Evolutionary conservation across 1,139 yeast species (phyloP), one percentile per base, ranked within the genome.

Genomic region (Scheffersomyces segobiensis): DNA sequence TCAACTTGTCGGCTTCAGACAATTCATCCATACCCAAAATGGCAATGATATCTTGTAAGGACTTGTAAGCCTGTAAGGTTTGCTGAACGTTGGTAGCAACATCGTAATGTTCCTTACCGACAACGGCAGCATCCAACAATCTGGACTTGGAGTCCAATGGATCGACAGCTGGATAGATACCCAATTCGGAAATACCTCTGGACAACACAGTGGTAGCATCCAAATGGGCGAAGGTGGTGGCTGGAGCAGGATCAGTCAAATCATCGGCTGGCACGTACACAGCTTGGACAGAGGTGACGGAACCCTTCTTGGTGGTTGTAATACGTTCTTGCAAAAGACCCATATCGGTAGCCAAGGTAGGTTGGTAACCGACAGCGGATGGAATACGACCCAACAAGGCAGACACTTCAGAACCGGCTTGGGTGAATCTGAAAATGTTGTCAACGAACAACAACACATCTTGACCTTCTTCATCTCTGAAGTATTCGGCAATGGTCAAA

Each of bases 401-500:
- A 80, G 98, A 93, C 80, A 95, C 99, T 87, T 95, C 99, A 69
- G 99, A 95, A 92, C 99, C 99, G 79, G 99, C 99, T 89, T 95
- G 99, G 81, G 99, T 95, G 88, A 95, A 95, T 87, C 99, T 93
- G 97, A 95, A 95, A 91, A 95, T 95, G 93, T 95, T 95, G 87
- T 95, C 99, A 78, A 95, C 91, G 88, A 95, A 95, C 80, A 95
- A 89, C 89, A 95, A 88, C 83, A 95, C 99, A 90, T 95, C 99
- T 87, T 95, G 98, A 82, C 99, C 99, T 86, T 95, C 99, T 84
- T 91, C 99, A 82, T 95, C 99, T 92, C 99, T 96, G 96, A 95
- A 95, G 87, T 95, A 95, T 87, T 95, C 99, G 75, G 99, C 99
- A 82, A 95, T 93, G 83, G 99, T 95, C 82, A 95, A 89, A 89